Conservation (phyloP, 2,329 filamentous ascomycete species). For the Verticillium tricorpus region DNA sequence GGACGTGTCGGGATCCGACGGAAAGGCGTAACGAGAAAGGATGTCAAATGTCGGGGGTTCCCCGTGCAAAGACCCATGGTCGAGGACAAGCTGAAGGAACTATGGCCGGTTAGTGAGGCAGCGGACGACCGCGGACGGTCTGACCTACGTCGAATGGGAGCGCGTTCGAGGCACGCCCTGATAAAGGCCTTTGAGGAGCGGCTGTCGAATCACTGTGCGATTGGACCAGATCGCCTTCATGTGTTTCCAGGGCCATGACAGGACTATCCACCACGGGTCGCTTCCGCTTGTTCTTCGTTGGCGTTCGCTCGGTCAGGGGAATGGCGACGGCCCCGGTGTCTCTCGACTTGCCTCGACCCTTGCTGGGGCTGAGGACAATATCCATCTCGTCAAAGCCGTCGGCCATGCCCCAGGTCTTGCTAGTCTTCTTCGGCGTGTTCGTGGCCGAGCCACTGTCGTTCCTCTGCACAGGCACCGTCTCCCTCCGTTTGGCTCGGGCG, state of each 20-base stretch:
- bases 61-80: conserved; percentile 51
- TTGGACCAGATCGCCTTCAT: conserved; percentile 36
- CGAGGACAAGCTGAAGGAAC: conserved; percentile 60
- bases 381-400: conserved; percentile 75
- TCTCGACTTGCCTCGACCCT: conserved; percentile 37
- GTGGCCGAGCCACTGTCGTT: conserved; percentile 24
- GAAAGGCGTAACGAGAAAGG: conserved; percentile 59
- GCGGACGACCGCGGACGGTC: not conserved
- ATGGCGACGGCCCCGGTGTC: conserved; percentile 37
- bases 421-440: conserved; percentile 55
- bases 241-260: conserved; percentile 53
- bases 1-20: conserved; percentile 56
- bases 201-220: conserved; percentile 20
- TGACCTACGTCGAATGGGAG: conserved; percentile 40
- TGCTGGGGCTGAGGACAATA: conserved; percentile 48
- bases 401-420: conserved; percentile 53
- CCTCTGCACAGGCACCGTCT: conserved; percentile 19
- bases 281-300: conserved; percentile 68
- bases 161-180: conserved; percentile 6
- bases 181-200: not conserved
- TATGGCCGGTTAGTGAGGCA: conserved; percentile 22
- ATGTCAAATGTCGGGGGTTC: conserved; percentile 63
- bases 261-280: conserved; percentile 63
- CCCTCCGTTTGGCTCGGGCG: conserved; percentile 44
- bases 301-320: conserved; percentile 49